These are phyloP conservation scores for Metschnikowia dekortorum DNA, from an alignment of 805 yeast species.

Conservation along the genomic window DNA sequence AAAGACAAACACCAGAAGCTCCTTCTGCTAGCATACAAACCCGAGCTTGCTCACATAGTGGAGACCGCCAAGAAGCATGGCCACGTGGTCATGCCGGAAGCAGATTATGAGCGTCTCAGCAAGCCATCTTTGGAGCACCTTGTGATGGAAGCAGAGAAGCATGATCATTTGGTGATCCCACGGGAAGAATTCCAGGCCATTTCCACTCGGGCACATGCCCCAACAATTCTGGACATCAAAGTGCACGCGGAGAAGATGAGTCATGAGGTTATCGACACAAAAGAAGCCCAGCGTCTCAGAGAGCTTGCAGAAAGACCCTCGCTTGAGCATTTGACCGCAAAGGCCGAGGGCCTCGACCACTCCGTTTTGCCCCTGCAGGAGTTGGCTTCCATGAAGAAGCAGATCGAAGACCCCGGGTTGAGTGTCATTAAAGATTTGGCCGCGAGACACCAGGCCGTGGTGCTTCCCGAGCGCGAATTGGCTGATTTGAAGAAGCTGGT, in stretches of 20 bases:
- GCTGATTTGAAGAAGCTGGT: slow-evolving; percentile 4
- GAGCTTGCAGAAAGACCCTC: slow-evolving; percentile 8
- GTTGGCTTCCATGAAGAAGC: slow-evolving; percentile 2
- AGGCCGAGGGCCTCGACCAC: slow-evolving; percentile 1
- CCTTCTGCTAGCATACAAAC: slow-evolving; percentile 5
- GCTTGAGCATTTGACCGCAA: slow-evolving; percentile 8
- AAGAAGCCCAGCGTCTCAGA: neutral
- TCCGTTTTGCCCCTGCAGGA: slow-evolving; percentile 4
- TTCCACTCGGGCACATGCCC: slow-evolving; percentile 10
- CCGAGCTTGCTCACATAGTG: slow-evolving; percentile 5
- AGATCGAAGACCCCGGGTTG: slow-evolving; percentile 8
- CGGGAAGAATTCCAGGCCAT: slow-evolving; percentile 10
- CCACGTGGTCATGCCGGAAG: slow-evolving; percentile 2
- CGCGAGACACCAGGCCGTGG: slow-evolving; percentile 3
- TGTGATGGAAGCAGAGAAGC: slow-evolving; percentile 7
- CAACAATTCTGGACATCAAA: slow-evolving; percentile 16
- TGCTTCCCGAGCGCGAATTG: slow-evolving; percentile 12
- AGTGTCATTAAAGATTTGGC: slow-evolving; percentile 16
- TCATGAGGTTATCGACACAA: slow-evolving; percentile 2
- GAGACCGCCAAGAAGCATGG: slow-evolving; percentile 4
- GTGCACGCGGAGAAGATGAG: slow-evolving; percentile 10
- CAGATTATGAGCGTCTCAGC: slow-evolving; percentile 4
- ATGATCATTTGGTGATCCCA: slow-evolving; percentile 14
- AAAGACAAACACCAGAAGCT: slow-evolving; percentile 7
- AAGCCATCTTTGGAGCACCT: slow-evolving; percentile 17